These are phyloP conservation scores for Phytophthora macrochlamydospora DNA, from an alignment of 352 stramenopile genomes.

Conservation along the genomic window DNA sequence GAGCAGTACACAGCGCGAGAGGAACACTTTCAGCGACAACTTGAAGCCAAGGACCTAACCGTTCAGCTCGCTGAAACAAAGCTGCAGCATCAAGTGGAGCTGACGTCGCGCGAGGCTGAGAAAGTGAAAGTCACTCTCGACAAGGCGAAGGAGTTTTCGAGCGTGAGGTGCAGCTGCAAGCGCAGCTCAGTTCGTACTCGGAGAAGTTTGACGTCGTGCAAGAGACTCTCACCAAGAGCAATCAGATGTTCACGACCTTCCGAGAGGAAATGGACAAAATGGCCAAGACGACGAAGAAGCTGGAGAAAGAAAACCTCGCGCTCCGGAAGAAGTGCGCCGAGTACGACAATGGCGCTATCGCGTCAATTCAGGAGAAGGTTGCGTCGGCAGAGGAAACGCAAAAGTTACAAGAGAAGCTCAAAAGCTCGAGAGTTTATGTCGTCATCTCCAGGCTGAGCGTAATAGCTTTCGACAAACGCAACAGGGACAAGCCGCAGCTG, in stretches of 20 bases:
- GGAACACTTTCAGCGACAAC: constrained; percentile 84
- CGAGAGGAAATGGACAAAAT: constrained; percentile 90
- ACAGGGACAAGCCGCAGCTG: constrained; percentile 24
- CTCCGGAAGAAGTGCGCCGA: constrained; percentile 83
- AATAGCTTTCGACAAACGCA: constrained; percentile 52
- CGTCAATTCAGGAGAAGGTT: constrained; percentile 78
- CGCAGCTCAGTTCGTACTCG: constrained; percentile 81
- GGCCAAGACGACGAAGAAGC: constrained; percentile 85
- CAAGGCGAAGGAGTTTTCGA: constrained; percentile 84
- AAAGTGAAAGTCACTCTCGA: constrained; percentile 79
- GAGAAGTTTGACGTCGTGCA: constrained; percentile 88
- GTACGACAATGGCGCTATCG: constrained; percentile 82
- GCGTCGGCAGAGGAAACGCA: constrained; percentile 58
- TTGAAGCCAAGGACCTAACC: constrained; percentile 84
- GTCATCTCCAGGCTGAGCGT: constrained; percentile 80
- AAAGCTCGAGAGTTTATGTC: constrained; percentile 85
- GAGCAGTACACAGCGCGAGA: constrained; percentile 81
- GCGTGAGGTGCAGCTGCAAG: constrained; percentile 73
- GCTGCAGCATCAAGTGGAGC: constrained; percentile 76
- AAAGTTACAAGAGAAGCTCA: constrained; percentile 84
- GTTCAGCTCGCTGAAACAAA: constrained; percentile 85
- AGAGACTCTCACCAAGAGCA: constrained; percentile 86
- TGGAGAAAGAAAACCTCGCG: constrained; percentile 85
- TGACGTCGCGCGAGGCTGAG: constrained; percentile 73
- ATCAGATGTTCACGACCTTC: constrained; percentile 86